Evolutionary conservation across 805 yeast species (phyloP).

Genomic region (Cyberlindnera saturnus): DNA sequence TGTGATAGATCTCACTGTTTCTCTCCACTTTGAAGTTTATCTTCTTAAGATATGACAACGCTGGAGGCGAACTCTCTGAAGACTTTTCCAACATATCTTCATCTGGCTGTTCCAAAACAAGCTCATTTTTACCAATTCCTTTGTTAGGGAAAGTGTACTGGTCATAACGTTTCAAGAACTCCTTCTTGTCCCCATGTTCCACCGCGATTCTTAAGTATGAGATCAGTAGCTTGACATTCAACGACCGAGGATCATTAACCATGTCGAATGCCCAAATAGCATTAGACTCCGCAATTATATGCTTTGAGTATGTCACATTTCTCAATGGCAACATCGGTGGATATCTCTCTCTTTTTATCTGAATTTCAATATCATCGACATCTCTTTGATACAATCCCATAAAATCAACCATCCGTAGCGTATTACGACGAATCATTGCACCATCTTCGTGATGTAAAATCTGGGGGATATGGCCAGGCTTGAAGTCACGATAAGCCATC

Average conservation of each 20-base stretch:
- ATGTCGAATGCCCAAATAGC: constrained; percentile 65
- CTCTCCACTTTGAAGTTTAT: constrained; percentile 13
- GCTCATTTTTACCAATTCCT: constrained; percentile 6
- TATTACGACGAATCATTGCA: constrained; percentile 37
- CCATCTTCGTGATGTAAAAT: constrained; percentile 41
- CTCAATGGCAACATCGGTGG: constrained; percentile 71
- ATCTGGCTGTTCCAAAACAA: constrained; percentile 13
- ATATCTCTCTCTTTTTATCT: constrained; percentile 13
- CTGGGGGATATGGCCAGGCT: constrained; percentile 26
- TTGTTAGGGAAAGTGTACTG: constrained; percentile 29
- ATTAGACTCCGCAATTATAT: constrained; percentile 64
- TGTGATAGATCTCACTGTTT: constrained; percentile 15
- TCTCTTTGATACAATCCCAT: constrained; percentile 20
- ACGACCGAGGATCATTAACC: constrained; percentile 34
- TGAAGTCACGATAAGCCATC: constrained; percentile 42
- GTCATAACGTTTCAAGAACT: constrained; percentile 31
- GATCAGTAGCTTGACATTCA: constrained; percentile 39
- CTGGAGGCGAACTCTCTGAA: constrained; percentile 16
- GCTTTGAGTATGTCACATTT: constrained; percentile 32
- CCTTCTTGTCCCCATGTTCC: constrained; percentile 28
- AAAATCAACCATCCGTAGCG: constrained; percentile 38
- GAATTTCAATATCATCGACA: constrained; percentile 9
- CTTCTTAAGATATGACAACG: constrained; percentile 3
- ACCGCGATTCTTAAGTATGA: constrained; percentile 46
- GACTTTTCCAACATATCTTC: constrained; percentile 5